Percentiles rank a stretch among this genome's conserved stretches.
Evolutionary conservation across 2,329 filamentous ascomycete genomes (phyloP).

Genomic region (Ustulina deusta): DNA sequence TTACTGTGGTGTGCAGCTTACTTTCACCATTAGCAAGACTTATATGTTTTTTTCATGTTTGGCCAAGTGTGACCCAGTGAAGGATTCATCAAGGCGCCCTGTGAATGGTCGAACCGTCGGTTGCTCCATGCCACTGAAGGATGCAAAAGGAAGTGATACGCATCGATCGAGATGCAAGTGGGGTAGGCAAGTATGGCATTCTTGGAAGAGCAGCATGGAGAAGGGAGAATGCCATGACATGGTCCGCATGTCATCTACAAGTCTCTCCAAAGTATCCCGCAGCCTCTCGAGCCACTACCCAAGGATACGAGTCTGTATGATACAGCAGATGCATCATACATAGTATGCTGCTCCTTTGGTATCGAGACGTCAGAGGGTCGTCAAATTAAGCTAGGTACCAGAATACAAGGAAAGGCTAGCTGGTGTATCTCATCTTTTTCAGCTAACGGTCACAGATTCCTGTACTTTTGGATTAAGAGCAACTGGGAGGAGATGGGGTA

Average conservation of each 20-base stretch:
- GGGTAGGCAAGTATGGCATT: slow-evolving; percentile 47
- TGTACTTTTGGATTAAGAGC: background rate
- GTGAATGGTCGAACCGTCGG: slow-evolving; percentile 38
- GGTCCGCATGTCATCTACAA: slow-evolving; percentile 37
- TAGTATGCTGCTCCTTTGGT: slow-evolving; percentile 9
- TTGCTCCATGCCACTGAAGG: slow-evolving; percentile 32
- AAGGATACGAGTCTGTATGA: slow-evolving; percentile 2
- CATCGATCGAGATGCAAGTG: slow-evolving; percentile 48
- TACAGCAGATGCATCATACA: slow-evolving; percentile 2
- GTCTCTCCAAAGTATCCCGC: slow-evolving; percentile 45
- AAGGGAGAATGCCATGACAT: slow-evolving; percentile 48
- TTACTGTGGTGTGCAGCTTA: background rate
- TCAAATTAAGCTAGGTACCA: slow-evolving; percentile 3
- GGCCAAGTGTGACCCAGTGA: slow-evolving; percentile 29
- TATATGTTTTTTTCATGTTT: slow-evolving; percentile 16
- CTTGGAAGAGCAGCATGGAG: slow-evolving; percentile 45
- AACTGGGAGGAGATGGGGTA: slow-evolving; percentile 9
- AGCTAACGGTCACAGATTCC: slow-evolving; percentile 12
- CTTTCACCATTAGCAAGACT: slow-evolving; percentile 18
- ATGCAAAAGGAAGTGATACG: slow-evolving; percentile 42
- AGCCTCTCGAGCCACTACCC: slow-evolving; percentile 24
- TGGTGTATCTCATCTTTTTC: background rate
- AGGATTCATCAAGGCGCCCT: slow-evolving; percentile 30
- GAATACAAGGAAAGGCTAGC: background rate
- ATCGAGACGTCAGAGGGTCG: slow-evolving; percentile 24